These are phyloP conservation scores for Entrophospora sp. DNA, from an alignment of 192 early-diverging fungal genomes.

Conservation along the genomic window DNA sequence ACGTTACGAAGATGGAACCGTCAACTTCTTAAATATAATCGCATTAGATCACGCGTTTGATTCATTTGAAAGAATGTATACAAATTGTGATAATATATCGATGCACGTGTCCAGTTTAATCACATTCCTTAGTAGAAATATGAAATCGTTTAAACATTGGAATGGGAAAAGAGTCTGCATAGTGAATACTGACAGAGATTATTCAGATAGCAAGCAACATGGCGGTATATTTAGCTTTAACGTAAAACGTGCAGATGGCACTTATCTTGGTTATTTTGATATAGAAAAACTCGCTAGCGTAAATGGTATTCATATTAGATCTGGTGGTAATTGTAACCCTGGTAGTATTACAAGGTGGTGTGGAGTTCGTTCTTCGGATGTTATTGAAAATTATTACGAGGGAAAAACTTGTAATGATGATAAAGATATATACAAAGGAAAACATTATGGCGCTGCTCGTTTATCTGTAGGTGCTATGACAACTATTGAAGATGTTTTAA, in stretches of 20 bases:
- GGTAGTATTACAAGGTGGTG: constrained; percentile 60
- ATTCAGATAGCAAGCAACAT: constrained; percentile 24
- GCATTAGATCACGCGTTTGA: constrained; percentile 65
- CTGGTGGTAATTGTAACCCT: constrained; percentile 76
- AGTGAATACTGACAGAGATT: constrained; percentile 27
- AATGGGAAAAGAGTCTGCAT: constrained; percentile 41
- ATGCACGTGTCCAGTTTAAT: constrained; percentile 44
- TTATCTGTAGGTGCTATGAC: constrained; percentile 75
- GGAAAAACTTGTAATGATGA: constrained; percentile 70
- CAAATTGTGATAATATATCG: constrained; percentile 26
- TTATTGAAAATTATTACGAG: constrained; percentile 21
- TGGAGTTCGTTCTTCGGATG: constrained; percentile 15
- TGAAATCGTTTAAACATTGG: constrained; percentile 43
- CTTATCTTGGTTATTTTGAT: constrained; percentile 49
- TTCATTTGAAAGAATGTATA: constrained; percentile 34
- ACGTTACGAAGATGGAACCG: constrained; percentile 68
- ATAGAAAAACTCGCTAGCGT: constrained; percentile 57
- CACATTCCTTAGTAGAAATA: constrained; percentile 25
- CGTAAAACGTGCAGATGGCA: constrained; percentile 40
- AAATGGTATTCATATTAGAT: constrained; percentile 57
- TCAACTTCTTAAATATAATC: constrained; percentile 66
- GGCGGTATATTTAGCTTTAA: constrained; percentile 69
- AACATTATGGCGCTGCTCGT: constrained; percentile 59
- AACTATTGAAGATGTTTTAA: constrained; percentile 48
- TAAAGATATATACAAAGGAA: constrained; percentile 58